A percentile compares a stretch with the other conserved stretches of the same genome.
These are phyloP conservation scores for Galium porrigens DNA, from an alignment of 305 asterid species.

Conservation along the genomic window DNA sequence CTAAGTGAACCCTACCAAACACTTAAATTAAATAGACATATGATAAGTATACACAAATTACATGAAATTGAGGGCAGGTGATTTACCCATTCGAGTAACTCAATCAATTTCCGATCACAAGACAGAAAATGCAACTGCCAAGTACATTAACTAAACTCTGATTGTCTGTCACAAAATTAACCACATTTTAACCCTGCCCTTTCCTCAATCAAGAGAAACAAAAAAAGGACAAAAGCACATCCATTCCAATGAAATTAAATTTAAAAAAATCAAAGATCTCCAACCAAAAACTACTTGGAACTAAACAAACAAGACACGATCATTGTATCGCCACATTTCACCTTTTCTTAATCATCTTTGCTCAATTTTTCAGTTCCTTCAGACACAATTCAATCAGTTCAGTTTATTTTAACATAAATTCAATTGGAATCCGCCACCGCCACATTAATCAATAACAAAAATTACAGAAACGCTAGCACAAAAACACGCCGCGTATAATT, in stretches of 20 bases:
- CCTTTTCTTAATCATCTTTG: neutral
- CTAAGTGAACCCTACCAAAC: neutral
- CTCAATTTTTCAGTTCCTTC: neutral
- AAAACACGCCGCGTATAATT: neutral
- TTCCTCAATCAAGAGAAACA: slow-evolving; percentile 1
- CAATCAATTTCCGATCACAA: neutral
- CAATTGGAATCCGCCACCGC: slow-evolving; percentile 2
- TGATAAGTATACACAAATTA: neutral
- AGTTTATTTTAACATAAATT: slow-evolving; percentile 5
- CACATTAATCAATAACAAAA: slow-evolving; percentile 6
- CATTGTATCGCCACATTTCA: neutral
- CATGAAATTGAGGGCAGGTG: neutral
- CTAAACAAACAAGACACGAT: slow-evolving; percentile 1
- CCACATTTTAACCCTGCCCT: neutral
- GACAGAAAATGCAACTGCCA: slow-evolving; percentile 1
- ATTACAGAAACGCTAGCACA: neutral
- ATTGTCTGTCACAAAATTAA: neutral
- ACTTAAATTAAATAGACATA: neutral
- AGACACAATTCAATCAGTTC: slow-evolving; percentile 4
- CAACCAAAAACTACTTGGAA: neutral
- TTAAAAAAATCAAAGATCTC: slow-evolving; percentile 6
- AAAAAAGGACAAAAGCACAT: neutral
- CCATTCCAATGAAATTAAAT: neutral
- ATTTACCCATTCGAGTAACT: neutral
- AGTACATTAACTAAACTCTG: slow-evolving; percentile 5